Evolutionary conservation across 495 filamentous ascomycete genomes (phyloP).

Genomic region (Penicillium desertorum): DNA sequence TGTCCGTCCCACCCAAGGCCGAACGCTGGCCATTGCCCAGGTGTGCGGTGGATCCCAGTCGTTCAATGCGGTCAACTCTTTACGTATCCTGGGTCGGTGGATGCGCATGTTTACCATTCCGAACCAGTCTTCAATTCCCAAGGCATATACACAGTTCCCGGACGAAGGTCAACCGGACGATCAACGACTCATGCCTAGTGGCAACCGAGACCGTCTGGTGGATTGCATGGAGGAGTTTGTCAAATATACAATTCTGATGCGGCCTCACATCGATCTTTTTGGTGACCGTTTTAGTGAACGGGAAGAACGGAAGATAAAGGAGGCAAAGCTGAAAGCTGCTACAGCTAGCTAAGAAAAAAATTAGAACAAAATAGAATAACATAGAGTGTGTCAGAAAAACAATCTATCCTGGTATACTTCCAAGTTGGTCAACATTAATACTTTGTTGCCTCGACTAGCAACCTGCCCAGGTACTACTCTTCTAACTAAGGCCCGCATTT

Average conservation of each 20-base stretch:
- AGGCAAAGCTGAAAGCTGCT: constrained; percentile 9
- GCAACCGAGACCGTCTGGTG: constrained; percentile 64
- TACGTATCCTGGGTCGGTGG: constrained; percentile 70
- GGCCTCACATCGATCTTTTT: constrained; percentile 61
- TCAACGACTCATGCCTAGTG: constrained; percentile 56
- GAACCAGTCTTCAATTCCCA: constrained; percentile 67
- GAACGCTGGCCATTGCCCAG: constrained; percentile 64
- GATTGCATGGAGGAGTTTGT: constrained; percentile 81
- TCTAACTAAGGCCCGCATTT: background rate
- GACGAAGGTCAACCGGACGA: constrained; percentile 53
- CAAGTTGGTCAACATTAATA: background rate
- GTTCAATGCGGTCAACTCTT: constrained; percentile 72
- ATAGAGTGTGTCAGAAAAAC: background rate
- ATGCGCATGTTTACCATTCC: constrained; percentile 77
- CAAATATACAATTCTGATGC: constrained; percentile 68
- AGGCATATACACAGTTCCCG: constrained; percentile 64
- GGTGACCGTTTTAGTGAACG: constrained; percentile 65
- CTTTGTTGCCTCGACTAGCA: background rate
- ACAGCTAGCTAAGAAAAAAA: background rate
- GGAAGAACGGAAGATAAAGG: constrained; percentile 29
- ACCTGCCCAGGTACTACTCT: background rate
- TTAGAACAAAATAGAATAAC: background rate
- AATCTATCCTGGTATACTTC: background rate
- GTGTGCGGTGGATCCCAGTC: constrained; percentile 68
- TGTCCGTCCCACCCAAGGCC: constrained; percentile 67